Evolutionary conservation across 1,284 basidiomycete species (phyloP).

Genomic region (Pterula multifida): DNA sequence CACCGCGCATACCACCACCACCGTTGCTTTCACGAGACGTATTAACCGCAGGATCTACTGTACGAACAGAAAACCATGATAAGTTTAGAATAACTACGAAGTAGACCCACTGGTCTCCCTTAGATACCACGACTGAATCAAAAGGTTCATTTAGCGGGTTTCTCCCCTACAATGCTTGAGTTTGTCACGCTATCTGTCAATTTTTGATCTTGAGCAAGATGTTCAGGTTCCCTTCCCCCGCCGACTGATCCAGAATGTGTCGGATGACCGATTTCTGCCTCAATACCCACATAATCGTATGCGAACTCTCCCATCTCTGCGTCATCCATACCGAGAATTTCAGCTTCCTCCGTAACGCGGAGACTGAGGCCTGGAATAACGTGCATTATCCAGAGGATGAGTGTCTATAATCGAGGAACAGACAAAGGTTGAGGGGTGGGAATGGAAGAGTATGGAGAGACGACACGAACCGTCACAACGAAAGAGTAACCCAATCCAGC

Average conservation of each 20-base stretch:
- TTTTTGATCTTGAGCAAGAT: conserved; percentile 9
- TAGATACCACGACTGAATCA: no score
- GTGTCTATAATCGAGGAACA: conserved; percentile 48
- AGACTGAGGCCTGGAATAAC: conserved; percentile 80
- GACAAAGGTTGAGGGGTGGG: background rate
- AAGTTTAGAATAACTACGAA: no score
- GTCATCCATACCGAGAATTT: conserved; percentile 91
- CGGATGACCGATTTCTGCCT: conserved; percentile 17
- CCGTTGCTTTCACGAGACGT: no score
- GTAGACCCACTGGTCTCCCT: no score
- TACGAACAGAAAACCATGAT: no score
- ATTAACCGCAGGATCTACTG: no score
- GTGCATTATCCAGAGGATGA: conserved; percentile 90
- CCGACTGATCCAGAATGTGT: conserved; percentile 3
- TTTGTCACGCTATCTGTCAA: background rate
- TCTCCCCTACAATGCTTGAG: background rate
- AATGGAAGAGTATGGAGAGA: background rate
- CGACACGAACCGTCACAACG: conserved; percentile 54
- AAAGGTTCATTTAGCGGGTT: no score
- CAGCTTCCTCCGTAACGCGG: conserved; percentile 70
- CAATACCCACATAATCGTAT: conserved; percentile 80
- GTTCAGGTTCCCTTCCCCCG: conserved; percentile 15
- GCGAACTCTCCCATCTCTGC: conserved; percentile 90
- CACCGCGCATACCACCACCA: no score
- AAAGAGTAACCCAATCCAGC: conserved; percentile 74